phyloP scores from a whole-genome alignment of 768 basidiomycete genomes.

The Boletus rufocinnamomeus region DNA sequence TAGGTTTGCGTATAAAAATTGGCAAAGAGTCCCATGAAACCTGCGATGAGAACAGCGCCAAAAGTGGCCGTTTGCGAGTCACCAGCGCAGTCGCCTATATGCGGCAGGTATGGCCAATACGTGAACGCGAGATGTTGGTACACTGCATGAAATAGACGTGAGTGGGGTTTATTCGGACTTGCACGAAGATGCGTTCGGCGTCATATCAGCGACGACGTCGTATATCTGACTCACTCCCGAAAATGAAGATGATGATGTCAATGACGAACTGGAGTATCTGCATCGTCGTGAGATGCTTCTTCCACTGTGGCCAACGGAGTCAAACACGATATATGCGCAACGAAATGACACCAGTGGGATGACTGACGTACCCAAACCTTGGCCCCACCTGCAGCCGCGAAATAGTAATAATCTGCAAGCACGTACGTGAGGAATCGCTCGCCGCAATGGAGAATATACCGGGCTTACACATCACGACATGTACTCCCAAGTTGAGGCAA shows the following conservation, averaged over 20 bases:
- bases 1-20: slow-evolving; percentile 31
- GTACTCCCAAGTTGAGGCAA: slow-evolving; percentile 82
- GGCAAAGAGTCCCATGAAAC: slow-evolving; percentile 29
- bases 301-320: slow-evolving; percentile 23
- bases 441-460: neutral
- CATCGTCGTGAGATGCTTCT: slow-evolving; percentile 28
- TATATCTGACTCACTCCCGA: slow-evolving; percentile 23
- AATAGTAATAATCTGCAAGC: slow-evolving; percentile 91
- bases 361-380: slow-evolving; percentile 24
- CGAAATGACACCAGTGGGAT: neutral
- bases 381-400: slow-evolving; percentile 74
- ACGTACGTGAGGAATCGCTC: neutral
- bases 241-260: slow-evolving; percentile 20
- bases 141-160: slow-evolving; percentile 8
- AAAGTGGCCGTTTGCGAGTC: slow-evolving; percentile 23
- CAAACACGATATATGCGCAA: neutral
- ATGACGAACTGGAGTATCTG: slow-evolving; percentile 33
- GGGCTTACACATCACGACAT: slow-evolving; percentile 91
- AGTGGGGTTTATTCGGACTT: neutral
- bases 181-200: neutral
- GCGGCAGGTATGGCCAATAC: slow-evolving; percentile 28
- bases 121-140: slow-evolving; percentile 32
- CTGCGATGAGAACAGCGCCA: slow-evolving; percentile 14
- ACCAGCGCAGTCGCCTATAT: slow-evolving; percentile 30
- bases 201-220: neutral